Percentiles rank a stretch among this genome's conserved stretches.
Evolutionary conservation across 1,284 basidiomycete genomes (phyloP).

Genomic region (Fistulinella cinereoalba): DNA sequence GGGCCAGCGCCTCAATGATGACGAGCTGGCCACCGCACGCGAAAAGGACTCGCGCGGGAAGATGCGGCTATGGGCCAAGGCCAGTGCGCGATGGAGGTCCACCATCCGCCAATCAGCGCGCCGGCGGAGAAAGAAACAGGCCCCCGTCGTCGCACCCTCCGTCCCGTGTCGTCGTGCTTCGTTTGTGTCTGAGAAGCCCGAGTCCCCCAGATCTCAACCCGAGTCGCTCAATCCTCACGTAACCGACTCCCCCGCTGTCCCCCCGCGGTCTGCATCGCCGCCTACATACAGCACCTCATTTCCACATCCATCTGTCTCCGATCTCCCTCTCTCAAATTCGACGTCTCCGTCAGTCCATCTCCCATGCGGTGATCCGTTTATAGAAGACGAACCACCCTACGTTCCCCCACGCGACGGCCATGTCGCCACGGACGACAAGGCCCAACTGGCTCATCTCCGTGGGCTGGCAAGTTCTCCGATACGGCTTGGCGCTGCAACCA

Average conservation of each 20-base stretch:
- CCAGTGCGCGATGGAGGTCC: slow-evolving; percentile 62
- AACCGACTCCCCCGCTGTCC: neutral
- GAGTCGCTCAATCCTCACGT: neutral
- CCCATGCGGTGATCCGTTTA: no score
- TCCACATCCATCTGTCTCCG: slow-evolving; percentile 2
- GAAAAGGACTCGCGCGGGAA: slow-evolving; percentile 47
- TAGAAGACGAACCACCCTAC: slow-evolving; percentile 23
- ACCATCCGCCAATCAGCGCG: slow-evolving; percentile 55
- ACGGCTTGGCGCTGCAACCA: neutral
- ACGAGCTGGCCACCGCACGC: slow-evolving; percentile 27
- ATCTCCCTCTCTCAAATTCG: neutral
- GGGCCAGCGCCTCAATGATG: slow-evolving; percentile 22
- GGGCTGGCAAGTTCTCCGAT: slow-evolving; percentile 54
- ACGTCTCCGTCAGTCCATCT: slow-evolving; percentile 1
- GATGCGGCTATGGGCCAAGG: slow-evolving; percentile 58
- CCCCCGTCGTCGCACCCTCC: slow-evolving; percentile 22
- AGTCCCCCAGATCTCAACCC: neutral
- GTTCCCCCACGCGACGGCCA: slow-evolving; percentile 47
- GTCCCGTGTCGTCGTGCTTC: slow-evolving; percentile 14
- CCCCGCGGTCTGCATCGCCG: slow-evolving; percentile 18
- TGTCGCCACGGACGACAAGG: slow-evolving; percentile 74
- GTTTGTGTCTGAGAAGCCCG: slow-evolving; percentile 5
- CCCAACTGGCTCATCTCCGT: slow-evolving; percentile 54
- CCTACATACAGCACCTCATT: slow-evolving; percentile 29
- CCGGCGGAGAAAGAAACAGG: slow-evolving; percentile 46